Percentiles rank a stretch among this genome's conserved stretches.
Evolutionary conservation across 805 yeast species (phyloP).

Genomic region (Barnettozyma pratensis): DNA sequence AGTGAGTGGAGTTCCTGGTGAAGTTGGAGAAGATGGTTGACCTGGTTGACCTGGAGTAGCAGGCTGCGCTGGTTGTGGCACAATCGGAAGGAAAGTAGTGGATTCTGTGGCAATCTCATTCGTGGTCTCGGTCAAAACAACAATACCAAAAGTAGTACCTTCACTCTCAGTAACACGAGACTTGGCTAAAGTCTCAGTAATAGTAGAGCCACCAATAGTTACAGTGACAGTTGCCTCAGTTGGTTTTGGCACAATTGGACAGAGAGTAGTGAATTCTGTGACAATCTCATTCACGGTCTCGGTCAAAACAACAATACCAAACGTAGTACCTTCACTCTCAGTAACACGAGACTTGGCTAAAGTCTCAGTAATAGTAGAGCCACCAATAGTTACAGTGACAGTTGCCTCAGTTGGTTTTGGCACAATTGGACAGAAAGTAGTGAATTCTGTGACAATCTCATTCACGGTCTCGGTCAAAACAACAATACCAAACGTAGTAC

Average conservation of each 20-base stretch:
- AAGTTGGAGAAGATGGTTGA: not conserved
- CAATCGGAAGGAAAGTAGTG: too few relatives aligned
- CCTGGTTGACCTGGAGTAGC: not conserved
- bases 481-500: not conserved
- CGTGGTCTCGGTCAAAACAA: too few relatives aligned
- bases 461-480: not conserved
- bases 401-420: not conserved
- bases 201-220: not conserved
- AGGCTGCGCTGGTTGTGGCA: not conserved
- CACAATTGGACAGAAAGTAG: too few relatives aligned
- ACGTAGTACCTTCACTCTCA: not conserved
- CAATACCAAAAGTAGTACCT: not conserved
- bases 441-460: not conserved
- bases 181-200: not conserved
- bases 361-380: not conserved
- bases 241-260: too few relatives aligned
- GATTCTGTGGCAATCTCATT: too few relatives aligned
- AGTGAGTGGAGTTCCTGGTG: too few relatives aligned
- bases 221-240: not conserved
- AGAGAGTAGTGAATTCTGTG: not conserved
- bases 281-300: not conserved
- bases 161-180: not conserved
- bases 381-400: not conserved
- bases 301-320: not conserved
- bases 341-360: not conserved